phyloP scores from a whole-genome alignment of 2,329 filamentous ascomycete genomes.

The Pseudogymnoascus sp. region DNA sequence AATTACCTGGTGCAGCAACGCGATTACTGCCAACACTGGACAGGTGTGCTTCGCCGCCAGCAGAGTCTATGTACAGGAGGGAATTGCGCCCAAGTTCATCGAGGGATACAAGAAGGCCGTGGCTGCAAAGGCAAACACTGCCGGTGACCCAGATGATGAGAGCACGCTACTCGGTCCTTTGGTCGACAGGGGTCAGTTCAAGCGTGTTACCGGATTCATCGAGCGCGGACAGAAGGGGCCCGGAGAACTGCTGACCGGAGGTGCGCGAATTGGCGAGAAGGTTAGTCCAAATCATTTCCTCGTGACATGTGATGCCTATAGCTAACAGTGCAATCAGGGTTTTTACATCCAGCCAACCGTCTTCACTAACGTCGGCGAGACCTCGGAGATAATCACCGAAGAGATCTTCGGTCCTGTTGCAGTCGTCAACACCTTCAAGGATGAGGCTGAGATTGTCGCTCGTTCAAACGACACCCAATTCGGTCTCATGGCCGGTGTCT shows the following conservation, averaged over 20 bases:
- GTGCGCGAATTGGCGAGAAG: constrained; percentile 52
- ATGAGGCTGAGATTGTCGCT: constrained; percentile 46
- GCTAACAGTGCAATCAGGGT: no score
- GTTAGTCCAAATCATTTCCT: constrained; percentile 21
- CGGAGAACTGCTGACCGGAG: constrained; percentile 54
- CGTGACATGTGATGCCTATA: neutral
- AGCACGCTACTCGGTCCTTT: constrained; percentile 53
- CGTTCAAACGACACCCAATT: constrained; percentile 51
- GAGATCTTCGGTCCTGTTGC: constrained; percentile 56
- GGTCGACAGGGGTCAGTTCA: constrained; percentile 54
- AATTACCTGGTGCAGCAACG: constrained; percentile 35
- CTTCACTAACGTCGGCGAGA: no score
- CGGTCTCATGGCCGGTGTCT: constrained; percentile 47
- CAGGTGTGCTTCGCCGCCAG: constrained; percentile 72
- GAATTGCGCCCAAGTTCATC: constrained; percentile 55
- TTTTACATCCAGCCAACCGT: no score
- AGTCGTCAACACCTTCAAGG: constrained; percentile 49
- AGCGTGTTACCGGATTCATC: constrained; percentile 58
- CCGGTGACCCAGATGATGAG: constrained; percentile 54
- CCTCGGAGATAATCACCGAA: no score
- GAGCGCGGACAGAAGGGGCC: constrained; percentile 54
- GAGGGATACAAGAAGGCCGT: constrained; percentile 52
- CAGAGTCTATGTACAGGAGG: constrained; percentile 58
- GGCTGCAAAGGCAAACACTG: constrained; percentile 44
- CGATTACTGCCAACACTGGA: constrained; percentile 62